Evolutionary conservation across 192 early-diverging fungal species (phyloP), one percentile per base, ranked within the genome.

Genomic region (Fimicolochytrium jonesii): DNA sequence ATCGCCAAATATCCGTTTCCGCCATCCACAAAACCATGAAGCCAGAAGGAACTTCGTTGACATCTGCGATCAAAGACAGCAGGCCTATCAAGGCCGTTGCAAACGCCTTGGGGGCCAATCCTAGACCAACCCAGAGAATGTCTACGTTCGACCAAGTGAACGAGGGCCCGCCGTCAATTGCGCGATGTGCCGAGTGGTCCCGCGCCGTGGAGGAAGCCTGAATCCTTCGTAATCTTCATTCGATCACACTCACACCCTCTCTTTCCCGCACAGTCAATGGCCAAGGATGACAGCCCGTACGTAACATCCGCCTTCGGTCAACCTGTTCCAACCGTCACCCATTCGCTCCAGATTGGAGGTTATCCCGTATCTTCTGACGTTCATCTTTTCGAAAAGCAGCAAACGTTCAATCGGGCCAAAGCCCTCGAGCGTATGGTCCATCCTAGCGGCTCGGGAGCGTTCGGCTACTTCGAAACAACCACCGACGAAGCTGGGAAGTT

Each of bases 281-380:
- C 52, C 10, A 54, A 54, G 31, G 52, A 54, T 33, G 52, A 54
- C 3, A 18, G 52, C 52, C 52, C 52, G 13, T 54, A 54, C 31
- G 23, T 54, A 15, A 54, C 52, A 10, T 32, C 23, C 17, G 15
- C 10, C 15, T 25, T 32, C 13, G 52, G 52, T 33, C 23, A 32
- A 25, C 30, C 34, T 35, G 23, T 13, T 10, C 52, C 52, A 10
- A 34, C 52, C 31, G 1, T 32, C 17, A 54, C 52, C 13, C 28
- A 25, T 15, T 34, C 52, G 11, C 28, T 54, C 17, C 10, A 54
- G 7, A 54, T 54, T 3, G 52, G 52, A 1, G 52, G 52, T n/a
- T 54, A 54, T 35, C 52, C 52, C 13, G 52, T 54, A 1, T 25
- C 52, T 32, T 54, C 52, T 17, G 52, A 54, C 33, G 52, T 54